Base-by-base conservation (phyloP, 108 stramenopile genomes). In the Mediolabrus comicus region DNA sequence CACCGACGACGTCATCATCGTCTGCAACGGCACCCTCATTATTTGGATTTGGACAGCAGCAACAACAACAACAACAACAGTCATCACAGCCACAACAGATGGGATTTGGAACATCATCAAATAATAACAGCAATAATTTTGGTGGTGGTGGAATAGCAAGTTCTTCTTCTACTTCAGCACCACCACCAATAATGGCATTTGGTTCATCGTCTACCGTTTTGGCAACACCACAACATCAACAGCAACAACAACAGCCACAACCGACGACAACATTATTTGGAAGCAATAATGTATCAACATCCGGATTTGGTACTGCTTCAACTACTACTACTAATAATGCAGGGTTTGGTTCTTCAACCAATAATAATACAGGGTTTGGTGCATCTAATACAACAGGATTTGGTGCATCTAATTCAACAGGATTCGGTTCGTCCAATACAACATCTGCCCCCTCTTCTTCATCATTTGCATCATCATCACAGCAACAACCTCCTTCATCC, bases 371-470 rank as follows among this genome's bases (percentile, higher is more conserved):
- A 33, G 56, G 56, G 8, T 57, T 57, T 33, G 56, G 56, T 30
- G 9, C 30, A 16, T 57, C 56, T 41, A 14, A 19, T 57, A 25
- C 17, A 5, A 5, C 46, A 24, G n/a, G n/a, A n/a, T n/a, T n/a
- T n/a, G n/a, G 14, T 11, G 39, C 39, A 41, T n/a, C 54, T 17
- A 30, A 3, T 19, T 13, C 22, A 26, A 33, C 29, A 14, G 66
- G 66, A 11, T 67, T 67, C 27, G 54, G 66, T n/a, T n/a, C n/a
- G n/a, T n/a, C 41, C 31, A 52, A 12, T 31, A 59, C 57, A 3
- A 58, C 57, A 27, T 3, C 35, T 39, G 43, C 58, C 19, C 28
- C 28, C 27, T n/a, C n/a, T n/a, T n/a, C 56, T 11, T 6, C 56
- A 57, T 11, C 56, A 57, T 26, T 31, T 10, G 8, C 56, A 57